Conservation (phyloP, 345 rosid species). For the Pseudoturritis turrita region DNA sequence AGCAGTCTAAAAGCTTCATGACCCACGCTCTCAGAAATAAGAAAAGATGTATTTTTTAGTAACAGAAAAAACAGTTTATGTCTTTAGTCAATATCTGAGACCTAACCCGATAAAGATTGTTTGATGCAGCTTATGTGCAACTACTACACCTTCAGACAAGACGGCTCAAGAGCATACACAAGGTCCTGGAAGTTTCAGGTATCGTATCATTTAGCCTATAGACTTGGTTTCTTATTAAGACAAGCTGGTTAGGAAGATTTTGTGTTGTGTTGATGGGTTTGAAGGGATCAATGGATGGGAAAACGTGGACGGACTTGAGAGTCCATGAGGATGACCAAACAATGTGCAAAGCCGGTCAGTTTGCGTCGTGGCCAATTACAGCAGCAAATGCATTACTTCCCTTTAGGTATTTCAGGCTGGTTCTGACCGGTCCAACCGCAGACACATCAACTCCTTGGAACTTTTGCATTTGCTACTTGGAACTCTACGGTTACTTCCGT, state of each 20-base stretch:
- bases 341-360: conserved; percentile 76
- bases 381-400: conserved; percentile 77
- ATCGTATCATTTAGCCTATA: neutral
- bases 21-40: neutral
- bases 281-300: conserved; percentile 83
- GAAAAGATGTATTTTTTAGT: neutral
- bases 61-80: neutral
- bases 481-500: conserved; percentile 83
- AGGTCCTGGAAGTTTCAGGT: conserved; percentile 95
- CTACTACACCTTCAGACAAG: conserved; percentile 84
- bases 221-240: neutral
- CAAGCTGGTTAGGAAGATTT: neutral
- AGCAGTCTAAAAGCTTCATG: neutral
- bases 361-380: conserved; percentile 71
- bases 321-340: conserved; percentile 76
- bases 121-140: conserved; percentile 92
- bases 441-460: conserved; percentile 73
- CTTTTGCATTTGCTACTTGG: conserved; percentile 84
- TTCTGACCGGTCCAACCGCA: conserved; percentile 62
- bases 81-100: neutral
- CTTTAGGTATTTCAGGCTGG: conserved; percentile 68
- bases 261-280: conserved; percentile 4
- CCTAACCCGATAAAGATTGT: neutral
- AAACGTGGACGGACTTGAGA: conserved; percentile 64
- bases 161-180: conserved; percentile 73